These are phyloP conservation scores for Cercospora zeina DNA, from an alignment of 2,329 filamentous ascomycete genomes.

Conservation along the genomic window DNA sequence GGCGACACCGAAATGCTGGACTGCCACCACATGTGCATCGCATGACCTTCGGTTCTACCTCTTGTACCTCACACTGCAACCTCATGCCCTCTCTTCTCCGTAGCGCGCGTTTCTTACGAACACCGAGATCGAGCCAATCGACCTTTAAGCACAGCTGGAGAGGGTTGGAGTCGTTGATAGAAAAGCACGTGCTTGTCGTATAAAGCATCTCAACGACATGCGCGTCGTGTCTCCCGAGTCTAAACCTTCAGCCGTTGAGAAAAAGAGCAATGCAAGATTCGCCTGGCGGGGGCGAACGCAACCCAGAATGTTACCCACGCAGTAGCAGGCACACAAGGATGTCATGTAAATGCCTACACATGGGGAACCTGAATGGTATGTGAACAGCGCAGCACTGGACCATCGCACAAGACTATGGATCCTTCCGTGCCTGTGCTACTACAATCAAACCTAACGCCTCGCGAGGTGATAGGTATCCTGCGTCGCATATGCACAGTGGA, in stretches of 20 bases:
- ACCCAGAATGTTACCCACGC: not conserved
- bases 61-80: not conserved
- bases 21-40: not conserved
- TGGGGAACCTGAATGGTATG: not conserved
- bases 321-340: not conserved
- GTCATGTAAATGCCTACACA: not conserved
- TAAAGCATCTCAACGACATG: not conserved
- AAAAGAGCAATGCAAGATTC: not conserved
- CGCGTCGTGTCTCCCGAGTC: constrained; percentile 7
- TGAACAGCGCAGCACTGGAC: not conserved
- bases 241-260: not conserved
- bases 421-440: not conserved
- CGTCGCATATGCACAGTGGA: constrained; percentile 1
- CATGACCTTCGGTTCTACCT: not conserved
- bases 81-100: no score
- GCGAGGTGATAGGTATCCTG: constrained; percentile 2
- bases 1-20: not conserved
- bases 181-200: not conserved
- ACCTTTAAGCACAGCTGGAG: no score
- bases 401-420: not conserved
- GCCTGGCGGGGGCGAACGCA: not conserved
- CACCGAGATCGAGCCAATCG: no score
- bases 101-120: no score
- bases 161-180: not conserved
- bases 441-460: not conserved